Evolutionary conservation across 768 basidiomycete genomes (phyloP).

Genomic region (Kwoniella europaea): DNA sequence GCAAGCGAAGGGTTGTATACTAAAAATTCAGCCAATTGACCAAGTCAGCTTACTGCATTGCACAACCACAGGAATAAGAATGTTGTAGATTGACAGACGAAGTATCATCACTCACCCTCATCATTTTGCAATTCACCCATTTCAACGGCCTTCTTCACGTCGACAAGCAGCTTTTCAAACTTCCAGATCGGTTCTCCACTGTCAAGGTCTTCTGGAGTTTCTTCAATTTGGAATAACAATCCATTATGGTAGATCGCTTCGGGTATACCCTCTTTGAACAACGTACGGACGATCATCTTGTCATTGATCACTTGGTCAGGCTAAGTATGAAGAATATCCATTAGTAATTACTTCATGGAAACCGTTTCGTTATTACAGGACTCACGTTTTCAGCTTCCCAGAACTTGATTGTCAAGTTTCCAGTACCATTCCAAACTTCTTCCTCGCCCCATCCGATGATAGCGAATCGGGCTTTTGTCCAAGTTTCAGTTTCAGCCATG

Average conservation of each 20-base stretch:
- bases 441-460: not conserved
- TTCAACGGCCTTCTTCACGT: not conserved
- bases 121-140: not conserved
- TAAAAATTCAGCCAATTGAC: not conserved
- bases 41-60: no score
- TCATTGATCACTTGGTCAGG: not conserved
- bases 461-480: not conserved
- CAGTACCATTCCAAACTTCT: not conserved
- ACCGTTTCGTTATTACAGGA: not conserved
- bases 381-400: not conserved
- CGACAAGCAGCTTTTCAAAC: not conserved
- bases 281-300: not conserved
- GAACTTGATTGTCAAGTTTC: not conserved
- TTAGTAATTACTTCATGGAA: not conserved
- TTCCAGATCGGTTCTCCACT: slow-evolving; percentile 2
- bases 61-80: no score
- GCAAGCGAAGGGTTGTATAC: not conserved
- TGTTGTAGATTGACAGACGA: no score
- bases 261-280: not conserved
- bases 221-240: not conserved
- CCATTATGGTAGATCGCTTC: not conserved
- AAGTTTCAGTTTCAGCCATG: not conserved
- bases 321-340: not conserved
- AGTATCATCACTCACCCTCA: not conserved
- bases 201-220: not conserved